phyloP scores from a whole-genome alignment of 331 rosid genomes.

The Rosa hybrid region DNA sequence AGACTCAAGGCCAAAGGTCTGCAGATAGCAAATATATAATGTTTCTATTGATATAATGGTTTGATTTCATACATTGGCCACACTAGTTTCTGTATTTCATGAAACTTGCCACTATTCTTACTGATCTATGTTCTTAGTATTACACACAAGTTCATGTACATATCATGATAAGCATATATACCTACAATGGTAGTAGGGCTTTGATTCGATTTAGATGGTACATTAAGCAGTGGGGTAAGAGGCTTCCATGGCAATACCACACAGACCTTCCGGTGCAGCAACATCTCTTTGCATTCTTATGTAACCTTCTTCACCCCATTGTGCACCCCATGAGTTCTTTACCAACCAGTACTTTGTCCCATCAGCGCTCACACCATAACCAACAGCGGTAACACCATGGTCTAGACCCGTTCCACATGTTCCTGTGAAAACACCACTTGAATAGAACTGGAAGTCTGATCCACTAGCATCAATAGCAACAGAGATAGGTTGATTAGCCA shows the following conservation, averaged over 20 bases:
- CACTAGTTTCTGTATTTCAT: background rate
- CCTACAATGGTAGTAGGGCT: background rate
- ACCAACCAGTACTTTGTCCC: slow-evolving; percentile 3
- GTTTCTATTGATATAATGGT: background rate
- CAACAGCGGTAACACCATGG: background rate
- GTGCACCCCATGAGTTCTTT: slow-evolving; percentile 11
- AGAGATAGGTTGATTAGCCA: background rate
- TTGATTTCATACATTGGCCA: background rate
- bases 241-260: slow-evolving; percentile 7
- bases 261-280: background rate
- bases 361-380: background rate
- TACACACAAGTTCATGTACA: background rate
- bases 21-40: background rate
- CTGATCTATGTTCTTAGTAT: background rate
- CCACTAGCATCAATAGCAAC: slow-evolving; percentile 7
- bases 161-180: background rate
- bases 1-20: too few relatives aligned
- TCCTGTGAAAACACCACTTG: slow-evolving; percentile 4
- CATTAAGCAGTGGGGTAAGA: slow-evolving; percentile 1
- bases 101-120: background rate
- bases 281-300: slow-evolving; percentile 7
- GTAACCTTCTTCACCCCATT: slow-evolving; percentile 9
- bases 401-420: background rate
- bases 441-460: background rate
- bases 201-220: background rate